phyloP scores from a whole-genome alignment of 306 rosid species.

The Acmispon strigosus region DNA sequence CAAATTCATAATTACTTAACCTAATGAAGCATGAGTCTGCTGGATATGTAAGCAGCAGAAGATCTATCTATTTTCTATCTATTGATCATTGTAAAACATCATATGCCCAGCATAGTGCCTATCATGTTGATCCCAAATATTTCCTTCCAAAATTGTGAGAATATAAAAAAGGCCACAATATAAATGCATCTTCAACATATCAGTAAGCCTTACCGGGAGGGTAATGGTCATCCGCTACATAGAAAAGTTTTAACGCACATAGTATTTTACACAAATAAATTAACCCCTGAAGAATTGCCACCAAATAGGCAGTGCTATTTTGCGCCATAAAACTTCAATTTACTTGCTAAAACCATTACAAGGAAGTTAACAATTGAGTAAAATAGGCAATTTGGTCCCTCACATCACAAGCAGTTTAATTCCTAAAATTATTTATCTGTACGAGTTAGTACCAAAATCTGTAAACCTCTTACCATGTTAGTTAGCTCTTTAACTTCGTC shows the following conservation, averaged over 20 bases:
- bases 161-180: background rate
- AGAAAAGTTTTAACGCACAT: no score
- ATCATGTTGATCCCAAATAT: background rate
- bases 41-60: background rate
- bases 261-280: background rate
- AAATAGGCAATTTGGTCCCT: background rate
- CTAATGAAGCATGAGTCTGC: background rate
- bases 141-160: background rate
- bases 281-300: background rate
- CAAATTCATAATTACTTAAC: constrained; percentile 1
- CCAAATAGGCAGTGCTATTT: background rate
- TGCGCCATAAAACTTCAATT: no score
- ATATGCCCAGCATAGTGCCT: background rate
- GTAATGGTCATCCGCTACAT: background rate
- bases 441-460: background rate
- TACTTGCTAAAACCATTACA: no score
- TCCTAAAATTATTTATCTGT: background rate
- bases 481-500: background rate
- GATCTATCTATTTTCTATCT: background rate
- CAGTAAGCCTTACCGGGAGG: background rate
- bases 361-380: background rate
- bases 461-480: background rate
- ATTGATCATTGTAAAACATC: background rate
- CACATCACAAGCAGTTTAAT: background rate
- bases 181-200: background rate